Evolutionary conservation across 257 asterid species (phyloP).

Genomic region (Coffea eugenioides): DNA sequence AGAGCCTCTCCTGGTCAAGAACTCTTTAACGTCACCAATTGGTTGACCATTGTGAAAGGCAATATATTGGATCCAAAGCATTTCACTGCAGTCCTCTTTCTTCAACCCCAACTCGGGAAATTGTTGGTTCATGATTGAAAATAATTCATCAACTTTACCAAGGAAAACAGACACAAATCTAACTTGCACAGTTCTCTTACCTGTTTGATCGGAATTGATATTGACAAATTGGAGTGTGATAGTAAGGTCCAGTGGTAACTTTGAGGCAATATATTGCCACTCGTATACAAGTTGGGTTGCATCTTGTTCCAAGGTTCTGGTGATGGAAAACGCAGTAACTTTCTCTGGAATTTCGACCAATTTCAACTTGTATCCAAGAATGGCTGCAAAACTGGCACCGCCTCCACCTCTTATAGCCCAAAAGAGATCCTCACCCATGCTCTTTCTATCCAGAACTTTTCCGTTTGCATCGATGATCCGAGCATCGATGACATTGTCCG

Average conservation of each 20-base stretch:
- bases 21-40: no score
- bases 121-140: not conserved
- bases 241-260: conserved; percentile 1
- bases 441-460: not conserved
- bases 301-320: not conserved
- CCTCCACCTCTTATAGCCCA: conserved; percentile 9
- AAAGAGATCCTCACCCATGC: not conserved
- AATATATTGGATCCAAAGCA: no score
- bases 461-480: not conserved
- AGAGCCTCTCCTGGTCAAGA: no score
- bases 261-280: not conserved
- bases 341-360: not conserved
- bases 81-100: no score
- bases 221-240: not conserved
- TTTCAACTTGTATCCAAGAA: not conserved
- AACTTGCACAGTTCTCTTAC: not conserved
- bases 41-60: no score
- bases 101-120: no score
- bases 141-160: not conserved
- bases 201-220: not conserved
- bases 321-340: not conserved
- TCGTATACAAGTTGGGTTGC: not conserved
- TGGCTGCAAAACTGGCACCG: not conserved
- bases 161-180: not conserved
- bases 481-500: conserved; percentile 2